Evolutionary conservation across 176 grass and related monocot species (phyloP).

Genomic region (Hyparrhenia diplandra): DNA sequence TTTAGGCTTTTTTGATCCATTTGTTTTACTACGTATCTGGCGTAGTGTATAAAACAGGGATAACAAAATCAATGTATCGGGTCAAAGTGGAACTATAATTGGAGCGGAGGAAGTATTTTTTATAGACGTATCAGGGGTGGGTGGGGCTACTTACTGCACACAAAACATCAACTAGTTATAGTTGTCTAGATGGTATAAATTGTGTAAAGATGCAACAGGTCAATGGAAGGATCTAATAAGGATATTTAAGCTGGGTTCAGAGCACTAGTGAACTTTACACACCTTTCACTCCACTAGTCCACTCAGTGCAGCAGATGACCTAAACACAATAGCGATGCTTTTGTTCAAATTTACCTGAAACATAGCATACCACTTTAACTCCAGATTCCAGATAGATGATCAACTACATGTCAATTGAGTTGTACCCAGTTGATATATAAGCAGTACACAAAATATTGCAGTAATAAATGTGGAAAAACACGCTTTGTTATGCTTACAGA

Average conservation of each 20-base stretch:
- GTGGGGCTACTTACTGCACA: not conserved
- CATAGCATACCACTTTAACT: not conserved
- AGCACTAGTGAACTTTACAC: not conserved
- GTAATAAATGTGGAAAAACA: not conserved
- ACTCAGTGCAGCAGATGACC: not conserved
- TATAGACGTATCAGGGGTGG: not conserved
- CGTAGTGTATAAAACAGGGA: too few species aligned
- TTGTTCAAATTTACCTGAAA: not conserved
- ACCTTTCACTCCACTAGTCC: not conserved
- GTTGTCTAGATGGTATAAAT: not conserved
- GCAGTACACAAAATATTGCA: not conserved
- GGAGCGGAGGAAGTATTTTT: too few species aligned
- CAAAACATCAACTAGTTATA: not conserved
- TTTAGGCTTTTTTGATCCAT: too few species aligned
- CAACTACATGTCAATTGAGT: not conserved
- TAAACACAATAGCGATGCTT: not conserved
- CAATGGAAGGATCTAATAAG: not conserved
- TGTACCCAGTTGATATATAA: not conserved
- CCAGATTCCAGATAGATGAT: not conserved
- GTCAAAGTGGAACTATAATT: too few species aligned
- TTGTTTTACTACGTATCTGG: too few species aligned
- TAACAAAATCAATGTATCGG: too few species aligned
- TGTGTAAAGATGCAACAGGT: not conserved
- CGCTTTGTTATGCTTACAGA: not conserved
- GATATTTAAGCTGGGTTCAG: not conserved